A percentile compares a stretch with the other conserved stretches of the same genome.
These are phyloP conservation scores for Phytopythium vexans DNA, from an alignment of 352 stramenopile species.

Conservation along the genomic window DNA sequence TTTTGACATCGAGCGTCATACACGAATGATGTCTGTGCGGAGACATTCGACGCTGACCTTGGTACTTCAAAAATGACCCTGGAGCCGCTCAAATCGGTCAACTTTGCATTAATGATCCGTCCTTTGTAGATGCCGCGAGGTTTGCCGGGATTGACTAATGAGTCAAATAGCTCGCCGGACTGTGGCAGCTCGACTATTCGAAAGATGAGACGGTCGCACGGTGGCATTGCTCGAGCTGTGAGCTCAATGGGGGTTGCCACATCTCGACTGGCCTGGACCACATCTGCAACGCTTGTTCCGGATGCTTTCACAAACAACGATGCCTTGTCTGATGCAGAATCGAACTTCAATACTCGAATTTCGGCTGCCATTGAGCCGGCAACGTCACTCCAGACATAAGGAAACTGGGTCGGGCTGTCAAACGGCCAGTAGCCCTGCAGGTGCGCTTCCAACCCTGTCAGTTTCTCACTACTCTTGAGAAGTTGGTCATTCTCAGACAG, in stretches of 20 bases:
- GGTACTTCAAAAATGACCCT: constrained; percentile 9
- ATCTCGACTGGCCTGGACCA: constrained; percentile 1
- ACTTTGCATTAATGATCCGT: background rate
- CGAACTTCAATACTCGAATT: constrained; percentile 11
- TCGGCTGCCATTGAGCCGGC: constrained; percentile 2
- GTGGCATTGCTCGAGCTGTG: background rate
- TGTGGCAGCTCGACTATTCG: constrained; percentile 9
- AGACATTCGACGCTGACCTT: background rate
- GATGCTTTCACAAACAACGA: constrained; percentile 10
- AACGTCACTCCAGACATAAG: background rate
- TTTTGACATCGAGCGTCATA: constrained; percentile 5
- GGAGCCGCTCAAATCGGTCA: constrained; percentile 1
- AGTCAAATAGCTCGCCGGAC: constrained; percentile 6
- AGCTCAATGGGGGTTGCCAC: constrained; percentile 4
- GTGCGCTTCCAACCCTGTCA: constrained; percentile 16
- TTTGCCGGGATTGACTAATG: background rate
- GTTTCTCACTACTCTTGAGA: background rate
- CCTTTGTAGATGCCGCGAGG: background rate
- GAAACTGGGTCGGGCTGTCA: constrained; percentile 9
- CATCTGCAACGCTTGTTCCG: constrained; percentile 9
- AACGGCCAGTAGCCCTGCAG: constrained; percentile 31
- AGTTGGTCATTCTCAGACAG: constrained; percentile 3
- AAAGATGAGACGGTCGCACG: constrained; percentile 3
- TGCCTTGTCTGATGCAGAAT: background rate
- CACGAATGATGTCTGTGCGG: constrained; percentile 8